Conservation (phyloP, 2,329 filamentous ascomycete species). For the Microcera coccophila region DNA sequence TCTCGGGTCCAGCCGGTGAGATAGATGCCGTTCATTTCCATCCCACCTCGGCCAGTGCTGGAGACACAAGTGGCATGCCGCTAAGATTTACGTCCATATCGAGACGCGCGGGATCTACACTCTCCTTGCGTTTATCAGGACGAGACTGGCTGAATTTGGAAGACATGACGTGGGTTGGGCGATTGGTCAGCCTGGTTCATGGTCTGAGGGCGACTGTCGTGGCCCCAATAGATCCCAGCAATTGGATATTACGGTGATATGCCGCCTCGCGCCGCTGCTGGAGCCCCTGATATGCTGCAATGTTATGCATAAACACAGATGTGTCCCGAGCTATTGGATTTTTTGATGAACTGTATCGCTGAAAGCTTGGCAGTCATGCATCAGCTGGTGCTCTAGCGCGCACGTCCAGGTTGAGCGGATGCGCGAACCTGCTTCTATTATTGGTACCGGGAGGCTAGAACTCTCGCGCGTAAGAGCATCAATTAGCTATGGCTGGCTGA, state of each 20-base stretch:
- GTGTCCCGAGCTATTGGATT: neutral
- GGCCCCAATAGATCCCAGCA: constrained; percentile 20
- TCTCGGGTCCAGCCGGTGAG: neutral
- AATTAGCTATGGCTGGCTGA: too few relatives aligned
- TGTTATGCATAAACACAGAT: neutral
- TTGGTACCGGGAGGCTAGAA: too few relatives aligned
- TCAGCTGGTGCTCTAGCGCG: too few relatives aligned
- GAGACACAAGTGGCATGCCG: neutral
- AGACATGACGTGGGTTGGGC: constrained; percentile 2
- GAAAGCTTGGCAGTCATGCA: constrained; percentile 1
- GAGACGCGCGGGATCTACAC: neutral
- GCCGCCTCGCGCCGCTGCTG: constrained; percentile 23
- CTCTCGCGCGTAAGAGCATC: too few relatives aligned
- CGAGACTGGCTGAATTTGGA: constrained; percentile 2
- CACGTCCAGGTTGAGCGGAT: too few relatives aligned
- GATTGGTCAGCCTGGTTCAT: constrained; percentile 23
- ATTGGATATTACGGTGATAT: constrained; percentile 7
- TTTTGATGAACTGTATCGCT: neutral
- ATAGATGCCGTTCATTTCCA: neutral
- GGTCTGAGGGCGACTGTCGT: constrained; percentile 17
- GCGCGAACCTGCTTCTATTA: too few relatives aligned
- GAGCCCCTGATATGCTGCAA: constrained; percentile 5
- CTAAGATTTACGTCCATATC: neutral
- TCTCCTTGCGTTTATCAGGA: neutral
- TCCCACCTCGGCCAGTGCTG: neutral